A percentile compares a stretch with the other conserved stretches of the same genome.
Conservation (phyloP, 2,329 filamentous ascomycete genomes). For the Phaeoacremonium minimum region DNA sequence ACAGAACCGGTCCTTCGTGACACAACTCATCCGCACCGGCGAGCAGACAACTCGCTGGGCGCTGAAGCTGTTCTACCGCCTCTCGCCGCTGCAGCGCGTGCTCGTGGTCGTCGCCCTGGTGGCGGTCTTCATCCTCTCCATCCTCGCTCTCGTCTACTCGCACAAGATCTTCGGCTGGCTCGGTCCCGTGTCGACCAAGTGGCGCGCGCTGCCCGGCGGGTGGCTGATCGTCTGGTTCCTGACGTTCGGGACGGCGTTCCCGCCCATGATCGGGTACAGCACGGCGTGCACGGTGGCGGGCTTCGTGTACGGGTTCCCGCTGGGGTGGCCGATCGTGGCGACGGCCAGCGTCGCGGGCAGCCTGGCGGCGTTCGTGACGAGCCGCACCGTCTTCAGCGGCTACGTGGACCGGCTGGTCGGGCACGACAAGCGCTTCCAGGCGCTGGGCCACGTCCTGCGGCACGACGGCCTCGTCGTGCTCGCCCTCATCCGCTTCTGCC, state of each 20-base stretch:
- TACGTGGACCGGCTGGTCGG: conserved; percentile 81
- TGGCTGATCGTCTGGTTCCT: conserved; percentile 72
- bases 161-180: conserved; percentile 75
- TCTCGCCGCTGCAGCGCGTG: conserved; percentile 59
- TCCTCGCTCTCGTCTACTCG: conserved; percentile 74
- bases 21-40: conserved; percentile 34
- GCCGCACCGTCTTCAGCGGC: conserved; percentile 69
- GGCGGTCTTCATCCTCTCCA: conserved; percentile 45
- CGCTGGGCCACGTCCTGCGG: conserved; percentile 81
- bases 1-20: conserved; percentile 22
- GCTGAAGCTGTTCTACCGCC: conserved; percentile 45
- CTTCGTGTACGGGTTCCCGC: conserved; percentile 52
- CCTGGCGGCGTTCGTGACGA: conserved; percentile 74
- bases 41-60: conserved; percentile 38
- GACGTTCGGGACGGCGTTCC: conserved; percentile 75
- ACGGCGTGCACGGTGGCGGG: conserved; percentile 56
- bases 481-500: conserved; percentile 88
- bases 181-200: conserved; percentile 67
- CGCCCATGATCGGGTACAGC: conserved; percentile 83
- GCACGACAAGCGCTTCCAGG: conserved; percentile 81
- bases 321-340: conserved; percentile 79
- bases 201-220: conserved; percentile 69
- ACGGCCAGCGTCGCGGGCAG: conserved; percentile 75
- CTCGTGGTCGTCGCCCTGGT: conserved; percentile 49
- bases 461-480: conserved; percentile 86